phyloP scores from a whole-genome alignment of 2,329 filamentous ascomycete genomes.

The Drechslerella stenobrocha region DNA sequence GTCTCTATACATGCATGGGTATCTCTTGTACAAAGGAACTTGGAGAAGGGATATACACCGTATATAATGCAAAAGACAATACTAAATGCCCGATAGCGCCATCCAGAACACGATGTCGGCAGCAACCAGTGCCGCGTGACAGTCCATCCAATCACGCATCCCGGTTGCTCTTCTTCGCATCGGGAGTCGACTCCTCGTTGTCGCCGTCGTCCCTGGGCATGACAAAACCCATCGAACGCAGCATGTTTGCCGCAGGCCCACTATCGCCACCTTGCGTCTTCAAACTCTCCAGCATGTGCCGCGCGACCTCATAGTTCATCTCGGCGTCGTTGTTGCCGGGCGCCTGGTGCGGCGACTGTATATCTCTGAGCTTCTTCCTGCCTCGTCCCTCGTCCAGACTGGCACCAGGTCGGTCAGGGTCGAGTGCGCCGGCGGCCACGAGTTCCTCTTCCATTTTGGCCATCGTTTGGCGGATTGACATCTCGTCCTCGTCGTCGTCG shows the following conservation, averaged over 20 bases:
- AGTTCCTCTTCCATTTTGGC: constrained; percentile 74
- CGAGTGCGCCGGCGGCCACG: constrained; percentile 68
- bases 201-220: constrained; percentile 78
- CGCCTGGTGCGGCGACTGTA: constrained; percentile 54
- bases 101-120: too few relatives aligned
- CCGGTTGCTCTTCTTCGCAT: constrained; percentile 20
- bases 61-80: neutral
- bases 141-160: neutral
- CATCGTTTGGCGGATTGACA: constrained; percentile 68
- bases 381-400: constrained; percentile 49
- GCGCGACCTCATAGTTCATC: constrained; percentile 82
- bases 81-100: neutral
- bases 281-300: constrained; percentile 89
- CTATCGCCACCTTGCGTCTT: constrained; percentile 83
- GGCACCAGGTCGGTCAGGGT: constrained; percentile 51
- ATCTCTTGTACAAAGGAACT: constrained; percentile 8
- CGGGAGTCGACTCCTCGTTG: constrained; percentile 54
- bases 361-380: constrained; percentile 61
- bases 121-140: too few relatives aligned
- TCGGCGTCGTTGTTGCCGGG: constrained; percentile 60
- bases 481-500: constrained; percentile 60
- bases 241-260: constrained; percentile 83
- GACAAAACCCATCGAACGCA: constrained; percentile 80
- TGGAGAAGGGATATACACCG: neutral
- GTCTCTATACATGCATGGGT: neutral